Base-by-base conservation (phyloP, 139 green algal species). In the Bryopsis sp. region DNA sequence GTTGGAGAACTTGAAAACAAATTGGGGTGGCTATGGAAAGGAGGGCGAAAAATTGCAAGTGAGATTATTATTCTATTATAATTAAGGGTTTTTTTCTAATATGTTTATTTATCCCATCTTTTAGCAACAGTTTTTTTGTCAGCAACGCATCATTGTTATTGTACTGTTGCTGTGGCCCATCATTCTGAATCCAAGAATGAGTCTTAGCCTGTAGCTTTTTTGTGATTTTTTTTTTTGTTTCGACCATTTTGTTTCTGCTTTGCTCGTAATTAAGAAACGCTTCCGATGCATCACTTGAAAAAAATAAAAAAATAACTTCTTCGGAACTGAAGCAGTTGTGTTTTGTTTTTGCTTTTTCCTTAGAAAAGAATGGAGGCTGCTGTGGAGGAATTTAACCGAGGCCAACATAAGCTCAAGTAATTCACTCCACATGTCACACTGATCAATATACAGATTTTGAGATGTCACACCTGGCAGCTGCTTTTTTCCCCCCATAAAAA, bases 171-270 rank as follows among this genome's bases (percentile, higher is more conserved):
- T 54, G 43, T 19, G 15, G 15, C 43, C 19, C 19, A 26, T 19
- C 43, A 54, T 54, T 11, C 43, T 54, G 43, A 11, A 54, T 54
- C n/a, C n/a, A n/a, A n/a, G n/a, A n/a, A n/a, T n/a, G n/a, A n/a
- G n/a, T n/a, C n/a, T n/a, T n/a, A n/a, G n/a, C n/a, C n/a, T n/a
- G n/a, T n/a, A n/a, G 43, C 19, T 54, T 19, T 54, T 54, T 54
- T 26, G 43, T 54, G 43, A 19, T 11, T 26, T 19, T 26, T 26
- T 19, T 54, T 54, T 19, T 26, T 54, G 43, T 54, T 54, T 54
- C 15, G 15, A 54, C 11, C 19, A 54, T 19, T 19, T 54, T 19
- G 19, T 26, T 11, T 54, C 19, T 54, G 43, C 43, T 54, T 54
- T 54, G 15, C 43, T 26, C 11, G 43, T 26, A 26, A 19, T 19